Evolutionary conservation across 1,284 basidiomycete species (phyloP).

Genomic region (Dichomitus squalens): DNA sequence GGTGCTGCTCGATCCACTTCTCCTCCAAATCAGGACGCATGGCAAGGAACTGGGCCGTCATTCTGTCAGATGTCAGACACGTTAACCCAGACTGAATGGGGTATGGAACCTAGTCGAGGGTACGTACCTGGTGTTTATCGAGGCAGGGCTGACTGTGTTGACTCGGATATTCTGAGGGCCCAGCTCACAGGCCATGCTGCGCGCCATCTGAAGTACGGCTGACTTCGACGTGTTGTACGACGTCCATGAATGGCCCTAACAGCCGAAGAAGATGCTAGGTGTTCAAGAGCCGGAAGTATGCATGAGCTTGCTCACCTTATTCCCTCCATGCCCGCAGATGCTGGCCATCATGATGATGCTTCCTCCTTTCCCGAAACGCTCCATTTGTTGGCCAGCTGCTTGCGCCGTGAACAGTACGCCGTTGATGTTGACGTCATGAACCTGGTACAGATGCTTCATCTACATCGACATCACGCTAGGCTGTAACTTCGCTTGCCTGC

Average conservation of each 20-base stretch:
- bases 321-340: slow-evolving; percentile 84
- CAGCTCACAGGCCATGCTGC: slow-evolving; percentile 84
- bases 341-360: slow-evolving; percentile 85
- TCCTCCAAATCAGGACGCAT: slow-evolving; percentile 45
- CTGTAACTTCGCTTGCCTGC: slow-evolving; percentile 44
- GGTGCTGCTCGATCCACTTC: slow-evolving; percentile 54
- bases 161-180: slow-evolving; percentile 73
- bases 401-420: slow-evolving; percentile 80
- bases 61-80: slow-evolving; percentile 39
- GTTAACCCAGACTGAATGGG: background rate
- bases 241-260: slow-evolving; percentile 65
- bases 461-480: background rate
- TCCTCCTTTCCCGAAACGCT: slow-evolving; percentile 63
- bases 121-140: slow-evolving; percentile 76
- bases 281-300: too few species aligned
- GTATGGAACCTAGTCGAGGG: background rate
- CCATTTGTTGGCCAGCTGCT: slow-evolving; percentile 78
- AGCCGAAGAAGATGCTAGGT: background rate
- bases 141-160: slow-evolving; percentile 72
- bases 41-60: slow-evolving; percentile 74
- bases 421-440: slow-evolving; percentile 74
- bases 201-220: slow-evolving; percentile 78
- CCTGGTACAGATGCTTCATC: slow-evolving; percentile 37
- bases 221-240: slow-evolving; percentile 82
- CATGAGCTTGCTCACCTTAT: slow-evolving; percentile 52